Percentiles rank a stretch among this genome's conserved stretches.
These are phyloP conservation scores for Saccharomyces hybrid DNA, from an alignment of 1,139 yeast genomes.

Conservation along the genomic window DNA sequence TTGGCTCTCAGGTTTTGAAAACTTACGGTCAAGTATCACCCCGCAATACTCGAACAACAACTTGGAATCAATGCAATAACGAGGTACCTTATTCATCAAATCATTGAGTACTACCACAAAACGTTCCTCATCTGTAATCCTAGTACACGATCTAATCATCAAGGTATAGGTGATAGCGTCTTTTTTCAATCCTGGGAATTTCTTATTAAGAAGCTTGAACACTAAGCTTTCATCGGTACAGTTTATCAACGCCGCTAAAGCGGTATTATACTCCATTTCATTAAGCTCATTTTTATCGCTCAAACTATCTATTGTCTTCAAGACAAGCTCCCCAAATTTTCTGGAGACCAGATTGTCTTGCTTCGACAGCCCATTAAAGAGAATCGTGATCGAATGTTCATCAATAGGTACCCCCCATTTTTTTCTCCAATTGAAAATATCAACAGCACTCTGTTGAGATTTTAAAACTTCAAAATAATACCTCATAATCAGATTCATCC, in stretches of 20 bases:
- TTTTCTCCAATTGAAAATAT: constrained; percentile 45
- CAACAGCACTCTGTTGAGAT: constrained; percentile 41
- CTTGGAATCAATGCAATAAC: constrained; percentile 16
- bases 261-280: constrained; percentile 27
- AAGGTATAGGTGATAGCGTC: constrained; percentile 23
- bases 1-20: constrained; percentile 4
- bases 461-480: constrained; percentile 39
- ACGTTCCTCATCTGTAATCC: constrained; percentile 14
- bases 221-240: constrained; percentile 20
- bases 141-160: constrained; percentile 20
- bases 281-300: constrained; percentile 17
- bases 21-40: constrained; percentile 14
- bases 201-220: constrained; percentile 20
- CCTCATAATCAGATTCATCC: constrained; percentile 51
- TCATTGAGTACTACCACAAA: constrained; percentile 18
- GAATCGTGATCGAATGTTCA: constrained; percentile 46
- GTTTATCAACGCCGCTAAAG: constrained; percentile 27
- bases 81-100: constrained; percentile 16
- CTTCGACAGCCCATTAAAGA: constrained; percentile 52
- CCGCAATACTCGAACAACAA: constrained; percentile 22
- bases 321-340: constrained; percentile 17
- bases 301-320: constrained; percentile 15
- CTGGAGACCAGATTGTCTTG: constrained; percentile 19
- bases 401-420: constrained; percentile 53
- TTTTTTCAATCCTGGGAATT: constrained; percentile 13